Percentiles rank a stretch among this genome's conserved stretches.
These are phyloP conservation scores for Colletotrichum sp. DNA, from an alignment of 2,329 filamentous ascomycete genomes.

Conservation along the genomic window DNA sequence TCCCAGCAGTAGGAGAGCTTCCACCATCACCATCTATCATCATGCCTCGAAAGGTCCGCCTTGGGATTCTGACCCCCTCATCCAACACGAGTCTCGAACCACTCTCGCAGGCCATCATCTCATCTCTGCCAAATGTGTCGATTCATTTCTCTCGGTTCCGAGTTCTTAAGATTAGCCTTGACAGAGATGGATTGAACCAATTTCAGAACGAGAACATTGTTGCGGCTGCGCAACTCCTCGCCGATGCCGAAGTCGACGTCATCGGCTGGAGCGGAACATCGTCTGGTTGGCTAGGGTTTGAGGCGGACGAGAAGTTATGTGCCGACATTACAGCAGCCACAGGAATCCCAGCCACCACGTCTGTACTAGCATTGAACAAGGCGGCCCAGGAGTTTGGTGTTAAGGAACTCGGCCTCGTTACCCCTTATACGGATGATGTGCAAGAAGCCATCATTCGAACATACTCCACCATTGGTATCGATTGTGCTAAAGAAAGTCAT, in stretches of 20 bases:
- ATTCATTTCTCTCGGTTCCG: neutral
- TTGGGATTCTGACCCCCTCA: neutral
- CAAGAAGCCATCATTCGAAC: constrained; percentile 39
- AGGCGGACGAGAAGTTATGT: constrained; percentile 42
- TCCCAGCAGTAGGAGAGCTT: accelerated
- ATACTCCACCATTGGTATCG: constrained; percentile 36
- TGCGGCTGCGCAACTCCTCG: constrained; percentile 36
- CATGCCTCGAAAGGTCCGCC: neutral
- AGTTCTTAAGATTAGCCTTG: neutral
- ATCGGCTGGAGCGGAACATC: constrained; percentile 44
- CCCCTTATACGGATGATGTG: constrained; percentile 45
- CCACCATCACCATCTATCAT: accelerated
- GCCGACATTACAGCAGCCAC: constrained; percentile 37
- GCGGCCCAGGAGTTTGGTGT: constrained; percentile 34
- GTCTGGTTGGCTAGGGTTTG: constrained; percentile 44
- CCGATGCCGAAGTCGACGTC: constrained; percentile 40
- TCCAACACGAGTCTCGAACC: neutral
- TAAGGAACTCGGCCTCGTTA: constrained; percentile 35
- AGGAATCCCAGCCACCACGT: constrained; percentile 43
- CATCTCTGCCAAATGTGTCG: neutral
- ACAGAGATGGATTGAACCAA: neutral
- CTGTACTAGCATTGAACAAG: constrained; percentile 43
- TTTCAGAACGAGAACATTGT: constrained; percentile 27
- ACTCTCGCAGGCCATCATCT: neutral
- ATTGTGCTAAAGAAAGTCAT: constrained; percentile 36